These are phyloP conservation scores for Phlyctochytrium arcticum DNA, from an alignment of 192 early-diverging fungal genomes.

Conservation along the genomic window DNA sequence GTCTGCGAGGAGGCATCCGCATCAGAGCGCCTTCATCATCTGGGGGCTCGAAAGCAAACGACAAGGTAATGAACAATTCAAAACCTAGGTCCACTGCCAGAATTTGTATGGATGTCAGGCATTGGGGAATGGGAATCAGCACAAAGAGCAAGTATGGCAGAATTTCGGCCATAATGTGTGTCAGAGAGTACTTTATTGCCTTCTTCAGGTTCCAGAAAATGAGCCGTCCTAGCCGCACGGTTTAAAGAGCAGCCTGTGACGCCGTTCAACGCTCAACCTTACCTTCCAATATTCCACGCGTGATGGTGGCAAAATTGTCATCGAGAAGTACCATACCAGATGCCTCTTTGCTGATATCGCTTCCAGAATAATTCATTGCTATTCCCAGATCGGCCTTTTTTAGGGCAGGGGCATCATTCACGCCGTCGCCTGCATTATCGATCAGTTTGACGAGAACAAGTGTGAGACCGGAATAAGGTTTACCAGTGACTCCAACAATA, in stretches of 20 bases:
- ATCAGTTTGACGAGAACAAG: no score
- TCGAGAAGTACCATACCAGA: slow-evolving; percentile 96
- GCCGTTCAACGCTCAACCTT: neutral
- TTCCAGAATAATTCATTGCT: slow-evolving; percentile 93
- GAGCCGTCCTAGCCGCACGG: slow-evolving; percentile 54
- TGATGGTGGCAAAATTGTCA: slow-evolving; percentile 93
- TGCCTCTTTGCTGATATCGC: slow-evolving; percentile 81
- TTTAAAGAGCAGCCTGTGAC: neutral
- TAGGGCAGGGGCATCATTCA: slow-evolving; percentile 91
- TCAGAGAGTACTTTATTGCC: slow-evolving; percentile 86
- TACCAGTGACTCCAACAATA: slow-evolving; percentile 94
- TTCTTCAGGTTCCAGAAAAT: slow-evolving; percentile 97
- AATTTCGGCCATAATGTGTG: slow-evolving; percentile 88
- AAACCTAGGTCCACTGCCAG: slow-evolving; percentile 92
- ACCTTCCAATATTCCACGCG: slow-evolving; percentile 89
- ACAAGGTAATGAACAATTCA: slow-evolving; percentile 82
- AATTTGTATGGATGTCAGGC: slow-evolving; percentile 85
- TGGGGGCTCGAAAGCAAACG: slow-evolving; percentile 89
- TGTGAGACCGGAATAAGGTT: no score
- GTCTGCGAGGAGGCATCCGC: slow-evolving; percentile 80
- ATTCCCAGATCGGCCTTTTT: slow-evolving; percentile 96
- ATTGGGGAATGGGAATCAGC: slow-evolving; percentile 82
- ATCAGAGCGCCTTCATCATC: slow-evolving; percentile 70
- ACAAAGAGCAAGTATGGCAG: slow-evolving; percentile 83
- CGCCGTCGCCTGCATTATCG: slow-evolving; percentile 81